phyloP scores from a whole-genome alignment of 345 rosid genomes.

The Eucalyptus cloeziana region DNA sequence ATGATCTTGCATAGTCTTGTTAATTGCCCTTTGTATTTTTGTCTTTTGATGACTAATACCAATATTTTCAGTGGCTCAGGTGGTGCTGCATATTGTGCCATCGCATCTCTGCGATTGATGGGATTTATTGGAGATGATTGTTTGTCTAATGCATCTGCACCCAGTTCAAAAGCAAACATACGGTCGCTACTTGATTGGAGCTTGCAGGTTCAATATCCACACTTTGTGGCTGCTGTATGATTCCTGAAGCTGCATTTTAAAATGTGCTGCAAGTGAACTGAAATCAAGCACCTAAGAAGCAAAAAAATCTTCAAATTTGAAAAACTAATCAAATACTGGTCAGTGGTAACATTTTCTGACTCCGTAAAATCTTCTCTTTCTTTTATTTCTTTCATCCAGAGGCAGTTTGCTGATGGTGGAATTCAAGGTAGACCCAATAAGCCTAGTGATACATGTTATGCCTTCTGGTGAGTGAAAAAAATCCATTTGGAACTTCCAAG shows the following conservation, averaged over 20 bases:
- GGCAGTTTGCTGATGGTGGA: slow-evolving; percentile 84
- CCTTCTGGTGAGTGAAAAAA: slow-evolving; percentile 58
- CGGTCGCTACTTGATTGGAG: slow-evolving; percentile 61
- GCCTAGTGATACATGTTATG: slow-evolving; percentile 90
- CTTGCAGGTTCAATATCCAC: slow-evolving; percentile 37
- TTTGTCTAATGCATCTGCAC: slow-evolving; percentile 16
- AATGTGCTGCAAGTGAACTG: background rate
- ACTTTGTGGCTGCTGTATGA: background rate
- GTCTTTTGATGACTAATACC: background rate
- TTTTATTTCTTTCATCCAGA: slow-evolving; percentile 21
- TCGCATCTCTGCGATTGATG: slow-evolving; percentile 82
- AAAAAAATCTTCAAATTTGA: background rate
- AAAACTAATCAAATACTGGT: background rate
- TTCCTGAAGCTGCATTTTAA: background rate
- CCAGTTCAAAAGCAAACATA: slow-evolving; percentile 33
- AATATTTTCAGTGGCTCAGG: slow-evolving; percentile 49
- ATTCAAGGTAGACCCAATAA: slow-evolving; percentile 90
- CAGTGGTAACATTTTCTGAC: background rate
- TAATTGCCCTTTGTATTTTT: background rate
- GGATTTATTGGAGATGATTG: slow-evolving; percentile 63
- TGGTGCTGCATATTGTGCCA: slow-evolving; percentile 90
- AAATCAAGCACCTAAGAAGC: background rate
- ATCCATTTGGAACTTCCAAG: background rate
- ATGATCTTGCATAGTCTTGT: background rate
- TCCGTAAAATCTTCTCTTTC: background rate